Evolutionary conservation across 1,284 basidiomycete genomes (phyloP), one percentile per base, ranked within the genome.

Genomic region (Cutaneotrichosporon daszewskae): DNA sequence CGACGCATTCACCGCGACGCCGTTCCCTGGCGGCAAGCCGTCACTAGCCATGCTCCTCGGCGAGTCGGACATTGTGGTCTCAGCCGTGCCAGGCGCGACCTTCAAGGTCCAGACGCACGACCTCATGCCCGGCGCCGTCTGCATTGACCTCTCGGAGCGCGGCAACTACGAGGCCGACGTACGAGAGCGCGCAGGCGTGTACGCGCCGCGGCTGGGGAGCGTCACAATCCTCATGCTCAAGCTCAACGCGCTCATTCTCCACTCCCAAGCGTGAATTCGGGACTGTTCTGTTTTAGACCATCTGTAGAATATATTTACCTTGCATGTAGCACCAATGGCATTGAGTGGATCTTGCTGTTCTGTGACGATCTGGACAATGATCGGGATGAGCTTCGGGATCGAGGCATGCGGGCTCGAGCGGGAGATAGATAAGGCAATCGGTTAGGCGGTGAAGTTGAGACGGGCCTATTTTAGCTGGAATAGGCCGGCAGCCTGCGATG

Each of bases 11-110:
- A 22, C 23, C 20, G 29, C 22, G 14, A 27, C 37, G 11, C 24
- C 33, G 19, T 27, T 28, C 25, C 29, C 20, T 12, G 18, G 7
- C 14, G 14, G 24, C 23, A 12, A 23, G 13, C 33, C 34, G 5
- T 7, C 37, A 4, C 43, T 45, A 11, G 22, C 40, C 9, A 11
- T 29, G 5, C 40, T 50, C 1, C 48, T 50, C 19, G 43, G 43
- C 7, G 22, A 41, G 19, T 41, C 38, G 10, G 88, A 92, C 59
- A 84, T 86, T 14, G 85, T 92, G 38, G 77, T 92, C 23, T 85
- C 86, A 3, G 88, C 88, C 3, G 88, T 91, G 12, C 59, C 59
- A 5, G 46, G 48, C 4, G 6, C 26, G 8, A 14, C 9, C 7
- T 61, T 50, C 51, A 51, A 49, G 26, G 43, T 62, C 31, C 45